phyloP scores from a whole-genome alignment of 2,329 filamentous ascomycete species.

The Talaromyces sp. region DNA sequence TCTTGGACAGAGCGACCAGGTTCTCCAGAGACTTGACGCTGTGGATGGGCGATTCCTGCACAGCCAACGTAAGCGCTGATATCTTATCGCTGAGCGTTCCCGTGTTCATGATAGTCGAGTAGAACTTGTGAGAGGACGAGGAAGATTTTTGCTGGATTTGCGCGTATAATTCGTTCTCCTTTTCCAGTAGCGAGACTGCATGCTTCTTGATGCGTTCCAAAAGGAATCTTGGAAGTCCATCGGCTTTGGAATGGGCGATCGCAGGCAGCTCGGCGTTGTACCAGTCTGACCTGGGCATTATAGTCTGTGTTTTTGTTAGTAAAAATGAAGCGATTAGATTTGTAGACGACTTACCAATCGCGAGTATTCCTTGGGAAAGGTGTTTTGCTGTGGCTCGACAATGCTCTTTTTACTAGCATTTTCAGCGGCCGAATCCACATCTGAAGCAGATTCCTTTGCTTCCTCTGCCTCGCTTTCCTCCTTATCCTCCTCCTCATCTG shows the following conservation, averaged over 20 bases:
- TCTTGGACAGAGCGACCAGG: slow-evolving; percentile 75
- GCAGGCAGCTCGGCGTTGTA: slow-evolving; percentile 54
- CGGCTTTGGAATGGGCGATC: slow-evolving; percentile 45
- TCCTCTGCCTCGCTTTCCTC: slow-evolving; percentile 28
- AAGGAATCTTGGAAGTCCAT: slow-evolving; percentile 45
- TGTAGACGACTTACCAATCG: slow-evolving; percentile 25
- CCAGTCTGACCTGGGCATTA: slow-evolving; percentile 64
- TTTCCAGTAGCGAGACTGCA: slow-evolving; percentile 68
- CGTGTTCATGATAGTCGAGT: slow-evolving; percentile 93
- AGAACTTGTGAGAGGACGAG: slow-evolving; percentile 88
- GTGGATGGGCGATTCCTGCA: slow-evolving; percentile 94
- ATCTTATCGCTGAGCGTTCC: slow-evolving; percentile 96
- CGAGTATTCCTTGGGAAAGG: slow-evolving; percentile 31
- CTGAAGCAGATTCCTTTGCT: slow-evolving; percentile 19
- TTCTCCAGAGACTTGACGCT: slow-evolving; percentile 85
- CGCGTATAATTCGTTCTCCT: slow-evolving; percentile 71
- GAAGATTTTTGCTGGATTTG: slow-evolving; percentile 66
- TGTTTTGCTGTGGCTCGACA: slow-evolving; percentile 13
- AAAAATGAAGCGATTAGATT: background rate
- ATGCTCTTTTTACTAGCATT: slow-evolving; percentile 15
- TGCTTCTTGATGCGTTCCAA: slow-evolving; percentile 59
- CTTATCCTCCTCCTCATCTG: slow-evolving; percentile 27
- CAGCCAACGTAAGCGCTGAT: slow-evolving; percentile 85
- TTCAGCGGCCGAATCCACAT: slow-evolving; percentile 6
- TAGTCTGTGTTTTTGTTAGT: slow-evolving; percentile 41